Evolutionary conservation across 2,329 filamentous ascomycete genomes (phyloP).

Genomic region (Decorospora gaudefroyi): DNA sequence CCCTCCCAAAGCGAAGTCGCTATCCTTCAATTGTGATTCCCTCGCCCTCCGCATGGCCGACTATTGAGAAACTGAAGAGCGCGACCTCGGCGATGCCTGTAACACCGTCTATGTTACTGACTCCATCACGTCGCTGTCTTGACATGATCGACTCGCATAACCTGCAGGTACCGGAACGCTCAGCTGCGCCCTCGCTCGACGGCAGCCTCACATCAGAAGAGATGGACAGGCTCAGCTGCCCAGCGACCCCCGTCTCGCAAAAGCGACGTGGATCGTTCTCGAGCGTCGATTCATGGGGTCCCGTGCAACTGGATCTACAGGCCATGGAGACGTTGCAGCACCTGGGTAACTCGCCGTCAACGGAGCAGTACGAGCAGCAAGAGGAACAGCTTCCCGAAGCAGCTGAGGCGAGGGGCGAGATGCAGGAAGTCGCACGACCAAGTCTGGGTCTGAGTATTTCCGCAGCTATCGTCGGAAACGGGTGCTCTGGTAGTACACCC

Average conservation of each 20-base stretch:
- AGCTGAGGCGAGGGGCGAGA: constrained; percentile 60
- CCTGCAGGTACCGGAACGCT: constrained; percentile 71
- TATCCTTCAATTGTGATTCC: constrained; percentile 65
- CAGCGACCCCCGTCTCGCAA: constrained; percentile 71
- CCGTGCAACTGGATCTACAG: constrained; percentile 69
- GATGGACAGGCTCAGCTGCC: constrained; percentile 79
- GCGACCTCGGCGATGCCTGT: constrained; percentile 60
- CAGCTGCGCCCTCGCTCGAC: constrained; percentile 85
- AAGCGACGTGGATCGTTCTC: constrained; percentile 51
- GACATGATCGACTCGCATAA: constrained; percentile 65
- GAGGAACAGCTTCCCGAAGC: constrained; percentile 37
- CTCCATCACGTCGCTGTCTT: constrained; percentile 75
- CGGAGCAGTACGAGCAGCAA: constrained; percentile 26
- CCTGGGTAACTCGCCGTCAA: constrained; percentile 53
- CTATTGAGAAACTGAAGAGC: constrained; percentile 59
- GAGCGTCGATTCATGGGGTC: constrained; percentile 66
- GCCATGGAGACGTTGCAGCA: constrained; percentile 81
- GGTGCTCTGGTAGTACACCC: constrained; percentile 58
- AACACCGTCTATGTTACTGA: constrained; percentile 60
- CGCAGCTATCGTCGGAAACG: constrained; percentile 32
- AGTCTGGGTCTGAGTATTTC: constrained; percentile 47
- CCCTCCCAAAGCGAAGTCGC: constrained; percentile 51
- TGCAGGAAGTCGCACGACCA: constrained; percentile 63
- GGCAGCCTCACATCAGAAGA: constrained; percentile 89
- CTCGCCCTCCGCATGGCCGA: constrained; percentile 60